Conservation (phyloP, 768 basidiomycete species). For the Rhizopogon salebrosus region DNA sequence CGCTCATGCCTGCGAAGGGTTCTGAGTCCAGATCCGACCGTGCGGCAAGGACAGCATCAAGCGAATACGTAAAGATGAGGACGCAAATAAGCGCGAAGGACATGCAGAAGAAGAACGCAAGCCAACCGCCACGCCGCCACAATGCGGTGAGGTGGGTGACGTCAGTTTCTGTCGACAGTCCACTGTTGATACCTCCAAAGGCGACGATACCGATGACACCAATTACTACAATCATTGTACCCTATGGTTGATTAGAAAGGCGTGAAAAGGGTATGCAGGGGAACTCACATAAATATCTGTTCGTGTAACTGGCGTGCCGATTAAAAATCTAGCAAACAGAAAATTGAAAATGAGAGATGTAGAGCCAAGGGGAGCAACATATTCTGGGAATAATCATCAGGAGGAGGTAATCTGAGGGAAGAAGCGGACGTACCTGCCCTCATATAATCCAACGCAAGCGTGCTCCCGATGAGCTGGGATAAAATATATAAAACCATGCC, state of each 20-base stretch:
- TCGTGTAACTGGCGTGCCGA: constrained; percentile 78
- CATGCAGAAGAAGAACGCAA: constrained; percentile 86
- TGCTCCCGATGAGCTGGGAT: constrained; percentile 84
- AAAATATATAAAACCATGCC: constrained; percentile 94
- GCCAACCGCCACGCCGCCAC: constrained; percentile 87
- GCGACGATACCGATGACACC: constrained; percentile 87
- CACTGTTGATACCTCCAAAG: constrained; percentile 80
- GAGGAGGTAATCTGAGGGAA: constrained; percentile 4
- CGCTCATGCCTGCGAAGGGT: constrained; percentile 41
- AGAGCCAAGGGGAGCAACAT: constrained; percentile 93
- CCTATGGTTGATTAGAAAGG: constrained; percentile 36
- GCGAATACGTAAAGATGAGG: constrained; percentile 62
- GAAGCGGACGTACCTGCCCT: constrained; percentile 54
- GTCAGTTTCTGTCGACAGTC: constrained; percentile 68
- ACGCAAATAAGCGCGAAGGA: constrained; percentile 58
- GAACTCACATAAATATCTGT: constrained; percentile 73
- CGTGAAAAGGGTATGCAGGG: background rate
- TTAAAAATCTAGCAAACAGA: constrained; percentile 84
- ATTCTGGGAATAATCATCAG: constrained; percentile 48
- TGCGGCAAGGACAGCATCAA: constrained; percentile 68
- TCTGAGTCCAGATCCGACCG: constrained; percentile 65
- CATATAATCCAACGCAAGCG: constrained; percentile 83
- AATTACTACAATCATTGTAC: constrained; percentile 75
- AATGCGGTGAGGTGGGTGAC: constrained; percentile 73
- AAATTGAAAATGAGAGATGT: constrained; percentile 96